Percentiles rank a stretch among this genome's conserved stretches.
Conservation (phyloP, 2,329 filamentous ascomycete species). For the Nigrospora oryzae region DNA sequence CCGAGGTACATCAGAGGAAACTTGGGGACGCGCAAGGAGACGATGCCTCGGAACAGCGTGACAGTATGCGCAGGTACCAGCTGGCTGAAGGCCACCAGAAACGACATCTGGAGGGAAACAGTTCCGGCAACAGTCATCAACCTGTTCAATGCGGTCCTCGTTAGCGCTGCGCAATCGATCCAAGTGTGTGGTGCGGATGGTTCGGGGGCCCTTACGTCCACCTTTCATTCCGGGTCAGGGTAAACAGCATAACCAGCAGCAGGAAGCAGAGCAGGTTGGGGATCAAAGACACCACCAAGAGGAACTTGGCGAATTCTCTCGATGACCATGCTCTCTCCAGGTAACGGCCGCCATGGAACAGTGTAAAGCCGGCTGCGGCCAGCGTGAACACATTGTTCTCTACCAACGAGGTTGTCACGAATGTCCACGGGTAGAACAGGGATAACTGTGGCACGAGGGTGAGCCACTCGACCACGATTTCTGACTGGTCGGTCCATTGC, state of each 20-base stretch:
- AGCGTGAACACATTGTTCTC: slow-evolving; percentile 91
- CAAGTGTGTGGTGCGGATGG: not conserved
- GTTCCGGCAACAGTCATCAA: slow-evolving; percentile 80
- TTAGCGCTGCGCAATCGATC: slow-evolving; percentile 7
- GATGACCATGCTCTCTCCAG: slow-evolving; percentile 94
- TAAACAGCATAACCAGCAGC: slow-evolving; percentile 65
- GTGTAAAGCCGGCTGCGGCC: slow-evolving; percentile 63
- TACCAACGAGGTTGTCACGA: slow-evolving; percentile 76
- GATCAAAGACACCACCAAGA: slow-evolving; percentile 66
- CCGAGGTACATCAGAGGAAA: slow-evolving; percentile 67
- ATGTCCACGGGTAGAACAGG: slow-evolving; percentile 87
- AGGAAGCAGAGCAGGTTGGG: slow-evolving; percentile 72
- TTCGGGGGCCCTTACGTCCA: slow-evolving; percentile 53
- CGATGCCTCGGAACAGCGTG: slow-evolving; percentile 77
- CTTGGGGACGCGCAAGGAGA: slow-evolving; percentile 77
- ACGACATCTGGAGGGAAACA: slow-evolving; percentile 81
- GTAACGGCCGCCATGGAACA: slow-evolving; percentile 91
- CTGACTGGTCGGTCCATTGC: slow-evolving; percentile 54
- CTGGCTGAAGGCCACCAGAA: slow-evolving; percentile 95
- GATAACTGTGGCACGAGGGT: slow-evolving; percentile 78
- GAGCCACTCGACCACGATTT: slow-evolving; percentile 75
- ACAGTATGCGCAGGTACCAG: slow-evolving; percentile 96
- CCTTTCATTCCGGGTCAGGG: slow-evolving; percentile 55
- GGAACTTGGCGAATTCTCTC: slow-evolving; percentile 83
- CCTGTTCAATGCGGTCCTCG: slow-evolving; percentile 31